A percentile compares a stretch with the other conserved stretches of the same genome.
Evolutionary conservation across 345 rosid species (phyloP).

Genomic region (Citrus trifoliata): DNA sequence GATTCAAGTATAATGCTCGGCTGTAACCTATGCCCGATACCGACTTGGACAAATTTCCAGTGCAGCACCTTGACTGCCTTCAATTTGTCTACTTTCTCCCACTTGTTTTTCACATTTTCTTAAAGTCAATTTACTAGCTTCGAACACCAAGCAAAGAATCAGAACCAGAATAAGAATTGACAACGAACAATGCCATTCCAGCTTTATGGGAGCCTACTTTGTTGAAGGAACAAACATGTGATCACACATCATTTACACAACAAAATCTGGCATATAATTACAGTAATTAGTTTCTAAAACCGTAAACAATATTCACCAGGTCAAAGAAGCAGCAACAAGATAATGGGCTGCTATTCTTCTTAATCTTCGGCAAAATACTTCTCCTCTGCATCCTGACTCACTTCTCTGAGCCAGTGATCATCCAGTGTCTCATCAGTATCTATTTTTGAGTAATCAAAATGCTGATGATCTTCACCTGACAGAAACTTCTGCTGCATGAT

Average conservation of each 20-base stretch:
- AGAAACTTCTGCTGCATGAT: conserved; percentile 92
- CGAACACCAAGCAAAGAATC: background rate
- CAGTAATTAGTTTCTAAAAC: background rate
- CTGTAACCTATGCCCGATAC: background rate
- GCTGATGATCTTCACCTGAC: conserved; percentile 78
- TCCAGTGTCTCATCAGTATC: conserved; percentile 82
- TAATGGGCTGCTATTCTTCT: background rate
- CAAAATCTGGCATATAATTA: background rate
- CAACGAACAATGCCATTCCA: background rate
- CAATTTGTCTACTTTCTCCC: background rate
- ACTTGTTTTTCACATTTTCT: background rate
- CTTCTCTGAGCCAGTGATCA: conserved; percentile 92
- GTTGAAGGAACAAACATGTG: background rate
- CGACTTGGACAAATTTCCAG: conserved; percentile 2
- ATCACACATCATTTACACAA: background rate
- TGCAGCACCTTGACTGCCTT: background rate
- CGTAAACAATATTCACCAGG: background rate
- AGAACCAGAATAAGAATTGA: background rate
- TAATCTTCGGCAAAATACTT: conserved; percentile 74
- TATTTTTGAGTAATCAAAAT: conserved; percentile 84
- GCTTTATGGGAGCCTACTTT: background rate
- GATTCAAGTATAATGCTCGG: background rate
- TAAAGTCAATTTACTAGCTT: background rate
- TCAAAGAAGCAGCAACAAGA: background rate
- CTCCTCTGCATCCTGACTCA: conserved; percentile 80